phyloP scores from a whole-genome alignment of 129 eudicot genomes.

The Pittosporum tobira region DNA sequence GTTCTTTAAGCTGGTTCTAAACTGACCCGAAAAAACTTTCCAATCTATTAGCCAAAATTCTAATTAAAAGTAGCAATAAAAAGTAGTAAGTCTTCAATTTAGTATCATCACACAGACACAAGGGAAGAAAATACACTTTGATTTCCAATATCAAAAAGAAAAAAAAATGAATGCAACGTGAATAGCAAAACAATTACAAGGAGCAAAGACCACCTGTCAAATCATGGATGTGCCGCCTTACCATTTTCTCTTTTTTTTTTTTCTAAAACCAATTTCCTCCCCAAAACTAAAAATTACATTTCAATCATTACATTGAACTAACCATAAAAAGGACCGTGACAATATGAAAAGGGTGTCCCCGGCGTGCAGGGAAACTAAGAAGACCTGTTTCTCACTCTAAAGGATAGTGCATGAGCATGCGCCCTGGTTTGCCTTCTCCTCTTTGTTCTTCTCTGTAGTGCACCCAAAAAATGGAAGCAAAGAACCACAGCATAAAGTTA shows the following conservation, averaged over 20 bases:
- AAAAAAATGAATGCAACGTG: slow-evolving; percentile 12
- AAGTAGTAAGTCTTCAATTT: background rate
- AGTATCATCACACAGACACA: background rate
- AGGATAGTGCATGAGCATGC: slow-evolving; percentile 57
- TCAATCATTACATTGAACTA: slow-evolving; percentile 1
- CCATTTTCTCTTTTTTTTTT: background rate
- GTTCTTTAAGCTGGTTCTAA: no score
- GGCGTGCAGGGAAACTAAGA: background rate
- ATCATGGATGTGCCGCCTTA: background rate
- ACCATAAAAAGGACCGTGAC: slow-evolving; percentile 1
- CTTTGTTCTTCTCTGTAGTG: slow-evolving; percentile 51
- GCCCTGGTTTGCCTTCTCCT: slow-evolving; percentile 42
- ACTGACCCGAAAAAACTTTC: background rate
- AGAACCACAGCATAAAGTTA: background rate
- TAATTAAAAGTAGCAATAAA: no score
- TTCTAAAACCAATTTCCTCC: no score
- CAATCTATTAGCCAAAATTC: background rate
- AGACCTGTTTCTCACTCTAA: slow-evolving; percentile 15
- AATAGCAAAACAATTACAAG: slow-evolving; percentile 13
- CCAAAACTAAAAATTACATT: slow-evolving; percentile 5
- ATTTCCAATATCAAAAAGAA: background rate
- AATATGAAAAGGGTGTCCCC: slow-evolving; percentile 1
- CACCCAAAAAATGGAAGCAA: slow-evolving; percentile 9
- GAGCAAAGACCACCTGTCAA: slow-evolving; percentile 8
- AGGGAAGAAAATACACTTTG: background rate